Base-by-base conservation (phyloP, 2,329 filamentous ascomycete species). In the Phaeosphaeria sp. region DNA sequence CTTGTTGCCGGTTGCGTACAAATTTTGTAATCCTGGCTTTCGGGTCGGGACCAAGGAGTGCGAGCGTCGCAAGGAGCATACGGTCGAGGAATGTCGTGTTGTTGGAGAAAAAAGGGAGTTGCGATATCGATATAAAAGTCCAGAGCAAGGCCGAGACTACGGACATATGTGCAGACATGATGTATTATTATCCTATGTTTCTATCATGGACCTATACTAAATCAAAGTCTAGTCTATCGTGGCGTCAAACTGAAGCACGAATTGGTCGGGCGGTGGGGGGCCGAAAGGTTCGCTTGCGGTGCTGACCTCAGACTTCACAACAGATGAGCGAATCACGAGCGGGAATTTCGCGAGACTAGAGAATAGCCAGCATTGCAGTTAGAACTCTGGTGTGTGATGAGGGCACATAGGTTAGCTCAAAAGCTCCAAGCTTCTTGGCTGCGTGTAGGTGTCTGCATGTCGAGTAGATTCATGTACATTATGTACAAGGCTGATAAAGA, bases 81-180 rank as follows among this genome's bases (percentile, higher is more conserved):
- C 25, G n/a, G n/a, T n/a, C n/a, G n/a, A n/a, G n/a, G n/a, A n/a
- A n/a, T n/a, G n/a, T n/a, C n/a, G n/a, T n/a, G n/a, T n/a, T n/a
- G n/a, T n/a, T n/a, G n/a, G n/a, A n/a, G 25, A 9, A 27, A 27
- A 5, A 27, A 5, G 25, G 9, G 36, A 39, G 43, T n/a, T 54
- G 52, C 51, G 64, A 56, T 61, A 67, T 17, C 25, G 9, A 27
- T 27, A 9, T n/a, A 36, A 36, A 36, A 15, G 30, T 11, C 11
- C 30, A 36, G 30, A 36, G 30, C 30, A 36, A 9, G 30, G 7
- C 30, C 30, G 30, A 15, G 30, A 36, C 7, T 36, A 11, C 13
- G 30, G 30, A 36, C 3, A 13, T 36, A 36, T 36, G 11, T 11
- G 25, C 25, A 30, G 25, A 11, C 25, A 36, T 36, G 6, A 36